Evolutionary conservation across 108 stramenopile species (phyloP).

Genomic region (Poteriospumella lacustris): DNA sequence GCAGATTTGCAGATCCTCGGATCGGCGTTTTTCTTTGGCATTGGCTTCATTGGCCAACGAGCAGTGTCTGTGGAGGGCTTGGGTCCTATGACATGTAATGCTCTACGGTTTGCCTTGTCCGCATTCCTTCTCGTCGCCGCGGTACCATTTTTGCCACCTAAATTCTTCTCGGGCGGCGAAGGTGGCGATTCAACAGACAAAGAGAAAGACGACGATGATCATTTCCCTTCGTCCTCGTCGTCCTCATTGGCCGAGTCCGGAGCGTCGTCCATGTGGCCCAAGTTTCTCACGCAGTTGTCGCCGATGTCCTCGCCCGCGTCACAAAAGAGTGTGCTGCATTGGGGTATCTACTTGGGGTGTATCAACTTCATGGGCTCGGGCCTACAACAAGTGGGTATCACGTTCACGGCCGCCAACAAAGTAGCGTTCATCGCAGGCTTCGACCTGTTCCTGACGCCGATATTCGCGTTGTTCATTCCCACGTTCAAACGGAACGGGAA

Average conservation of each 20-base stretch:
- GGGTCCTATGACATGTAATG: neutral
- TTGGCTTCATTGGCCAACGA: conserved; percentile 4
- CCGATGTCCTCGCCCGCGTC: too few relatives aligned
- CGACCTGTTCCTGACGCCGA: conserved; percentile 11
- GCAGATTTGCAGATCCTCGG: neutral
- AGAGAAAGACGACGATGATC: too few relatives aligned
- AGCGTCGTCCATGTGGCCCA: too few relatives aligned
- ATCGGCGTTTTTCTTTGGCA: neutral
- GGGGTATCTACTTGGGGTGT: neutral
- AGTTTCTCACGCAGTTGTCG: too few relatives aligned
- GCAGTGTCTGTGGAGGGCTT: neutral
- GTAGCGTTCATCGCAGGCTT: conserved; percentile 11
- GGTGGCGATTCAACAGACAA: too few relatives aligned
- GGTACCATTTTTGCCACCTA: neutral
- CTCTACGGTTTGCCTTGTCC: neutral
- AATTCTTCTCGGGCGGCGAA: too few relatives aligned
- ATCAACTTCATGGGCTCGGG: neutral
- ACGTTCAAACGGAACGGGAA: conserved; percentile 14
- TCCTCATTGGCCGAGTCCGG: too few relatives aligned
- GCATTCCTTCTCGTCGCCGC: neutral
- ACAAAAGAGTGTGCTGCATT: neutral
- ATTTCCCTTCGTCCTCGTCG: too few relatives aligned
- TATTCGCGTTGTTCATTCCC: neutral
- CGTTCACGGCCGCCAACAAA: neutral
- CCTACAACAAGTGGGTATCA: neutral